Conservation (phyloP, 768 basidiomycete species). For the Dentipellis sp. region DNA sequence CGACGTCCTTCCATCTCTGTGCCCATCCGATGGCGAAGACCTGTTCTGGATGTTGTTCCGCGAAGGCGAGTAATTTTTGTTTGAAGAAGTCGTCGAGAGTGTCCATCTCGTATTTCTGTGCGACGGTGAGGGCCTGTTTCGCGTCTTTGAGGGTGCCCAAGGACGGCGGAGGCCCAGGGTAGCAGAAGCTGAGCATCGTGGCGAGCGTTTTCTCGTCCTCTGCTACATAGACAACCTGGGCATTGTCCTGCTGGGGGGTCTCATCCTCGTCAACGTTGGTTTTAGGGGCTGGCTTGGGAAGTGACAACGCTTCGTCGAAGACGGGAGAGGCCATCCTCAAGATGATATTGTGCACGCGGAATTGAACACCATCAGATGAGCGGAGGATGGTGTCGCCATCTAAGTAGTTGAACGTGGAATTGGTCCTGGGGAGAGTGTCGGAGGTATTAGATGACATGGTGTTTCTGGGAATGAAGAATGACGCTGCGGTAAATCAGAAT, state of each 20-base stretch:
- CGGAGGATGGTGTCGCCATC: not conserved
- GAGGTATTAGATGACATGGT: no score
- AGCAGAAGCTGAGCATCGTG: not conserved
- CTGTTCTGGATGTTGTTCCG: not conserved
- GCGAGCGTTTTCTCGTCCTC: not conserved
- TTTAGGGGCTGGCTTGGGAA: not conserved
- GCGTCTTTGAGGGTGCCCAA: not conserved
- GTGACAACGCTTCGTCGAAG: not conserved
- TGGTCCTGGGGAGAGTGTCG: no score
- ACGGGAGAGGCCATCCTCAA: not conserved
- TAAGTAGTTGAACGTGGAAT: not conserved
- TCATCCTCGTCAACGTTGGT: not conserved
- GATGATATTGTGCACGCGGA: not conserved
- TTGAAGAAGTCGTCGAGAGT: not conserved
- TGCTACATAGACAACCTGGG: not conserved
- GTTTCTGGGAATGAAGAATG: no score
- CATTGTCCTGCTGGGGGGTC: not conserved
- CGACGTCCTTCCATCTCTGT: not conserved
- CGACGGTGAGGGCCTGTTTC: not conserved
- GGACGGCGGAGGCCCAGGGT: not conserved
- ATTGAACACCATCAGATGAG: not conserved
- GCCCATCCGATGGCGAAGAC: not conserved
- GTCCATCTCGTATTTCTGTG: not conserved
- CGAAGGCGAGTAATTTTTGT: not conserved
- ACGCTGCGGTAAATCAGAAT: no score